Base-by-base conservation (phyloP, 2,329 filamentous ascomycete species). In the Podosphaera xanthii region DNA sequence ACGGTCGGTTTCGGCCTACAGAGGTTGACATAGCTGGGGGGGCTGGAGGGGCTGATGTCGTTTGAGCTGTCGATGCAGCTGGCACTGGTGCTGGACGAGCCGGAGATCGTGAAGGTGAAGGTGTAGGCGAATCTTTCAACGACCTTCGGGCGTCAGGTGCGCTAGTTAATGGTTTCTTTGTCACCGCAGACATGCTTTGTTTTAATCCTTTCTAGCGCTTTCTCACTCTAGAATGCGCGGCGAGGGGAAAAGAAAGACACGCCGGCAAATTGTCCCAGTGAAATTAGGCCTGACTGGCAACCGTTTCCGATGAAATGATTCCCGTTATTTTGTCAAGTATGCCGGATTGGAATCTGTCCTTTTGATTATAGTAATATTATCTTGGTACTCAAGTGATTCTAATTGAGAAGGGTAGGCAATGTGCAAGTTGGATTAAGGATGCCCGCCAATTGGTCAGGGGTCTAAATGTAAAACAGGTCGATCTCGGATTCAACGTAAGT, bases 1-100 rank as follows among this genome's bases (percentile, higher is more conserved):
- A 74, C 12, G 86, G 87, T 62, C 83, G 79, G 54, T 78, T 81
- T 61, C 83, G 77, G 59, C 76, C 73, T n/a, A 76, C 60, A 40
- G 65, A 65, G 62, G 67, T 68, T 56, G 64, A 33, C 22, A 30
- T 42, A 35, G 63, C 62, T 44, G 64, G 50, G 9, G 67, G 59
- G 58, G 65, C 59, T 10, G 68, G 62, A 36, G 67, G 62, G 42
- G 67, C 64, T 14, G 66, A 68, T 56, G 64, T 22, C 22, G 63
- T 62, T 44, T 63, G 50, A 10, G 67, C 59, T 59, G 65, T 59
- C 10, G 68, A 62, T 35, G 67, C 62, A 40, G 67, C 64, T 14
- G 66, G 68, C 54, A 64, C 10, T 44, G 67, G 63, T 44, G 67
- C 65, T 12, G 66, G 66, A 59, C 66, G 66, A 36, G 40, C 33